These are phyloP conservation scores for Oryza meridionalis DNA, from an alignment of 176 grass and related monocot species.

Conservation along the genomic window DNA sequence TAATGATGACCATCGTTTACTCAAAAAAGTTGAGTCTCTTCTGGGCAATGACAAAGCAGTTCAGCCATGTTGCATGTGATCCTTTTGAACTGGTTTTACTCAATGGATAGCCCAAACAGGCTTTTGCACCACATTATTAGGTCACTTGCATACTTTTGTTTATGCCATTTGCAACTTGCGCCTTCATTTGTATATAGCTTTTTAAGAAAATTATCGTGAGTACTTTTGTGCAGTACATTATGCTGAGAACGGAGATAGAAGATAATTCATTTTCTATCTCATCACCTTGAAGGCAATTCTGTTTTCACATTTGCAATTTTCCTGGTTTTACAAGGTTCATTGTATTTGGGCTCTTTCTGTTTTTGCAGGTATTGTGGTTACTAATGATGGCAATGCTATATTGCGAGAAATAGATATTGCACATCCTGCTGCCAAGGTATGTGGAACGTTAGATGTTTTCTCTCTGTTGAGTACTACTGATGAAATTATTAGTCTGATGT, in stretches of 20 bases:
- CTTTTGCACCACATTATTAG: background rate
- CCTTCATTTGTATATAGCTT: constrained; percentile 2
- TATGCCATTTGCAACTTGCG: constrained; percentile 1
- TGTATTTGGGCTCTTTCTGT: constrained; percentile 28
- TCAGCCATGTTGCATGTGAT: background rate
- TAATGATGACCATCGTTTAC: background rate
- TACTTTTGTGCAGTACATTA: background rate
- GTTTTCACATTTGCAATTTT: background rate
- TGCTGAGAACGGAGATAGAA: constrained; percentile 1
- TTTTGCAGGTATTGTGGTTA: constrained; percentile 87
- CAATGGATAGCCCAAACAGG: background rate
- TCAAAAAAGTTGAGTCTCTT: background rate
- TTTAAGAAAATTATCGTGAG: background rate
- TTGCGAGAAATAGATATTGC: constrained; percentile 93
- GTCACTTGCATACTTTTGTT: background rate
- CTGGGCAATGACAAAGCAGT: background rate
- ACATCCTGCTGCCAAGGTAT: constrained; percentile 96
- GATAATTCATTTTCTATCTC: background rate
- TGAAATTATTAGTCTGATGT: background rate
- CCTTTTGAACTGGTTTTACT: constrained; percentile 10
- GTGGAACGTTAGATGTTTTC: background rate
- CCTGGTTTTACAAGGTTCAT: constrained; percentile 4
- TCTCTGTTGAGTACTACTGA: background rate
- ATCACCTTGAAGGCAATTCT: background rate
- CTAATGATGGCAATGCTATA: constrained; percentile 98